phyloP scores from a whole-genome alignment of 2,329 filamentous ascomycete species.

The Nakataea oryzae region DNA sequence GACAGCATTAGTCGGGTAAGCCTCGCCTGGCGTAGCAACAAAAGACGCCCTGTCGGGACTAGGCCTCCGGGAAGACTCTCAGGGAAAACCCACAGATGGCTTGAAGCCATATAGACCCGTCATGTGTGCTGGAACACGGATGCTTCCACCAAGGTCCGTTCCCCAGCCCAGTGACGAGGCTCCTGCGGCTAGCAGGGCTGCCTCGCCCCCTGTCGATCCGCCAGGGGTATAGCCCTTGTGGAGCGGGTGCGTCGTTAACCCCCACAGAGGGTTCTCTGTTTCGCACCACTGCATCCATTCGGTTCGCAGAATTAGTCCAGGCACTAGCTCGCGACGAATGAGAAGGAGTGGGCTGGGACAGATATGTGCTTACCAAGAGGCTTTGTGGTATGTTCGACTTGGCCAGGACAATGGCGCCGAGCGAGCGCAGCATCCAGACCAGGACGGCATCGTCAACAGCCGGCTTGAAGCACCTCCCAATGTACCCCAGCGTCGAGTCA shows the following conservation, averaged over 20 bases:
- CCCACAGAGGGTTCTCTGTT: slow-evolving; percentile 22
- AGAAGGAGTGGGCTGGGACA: background rate
- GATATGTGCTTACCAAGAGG: slow-evolving; percentile 6
- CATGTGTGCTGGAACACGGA: slow-evolving; percentile 16
- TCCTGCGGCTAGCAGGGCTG: slow-evolving; percentile 20
- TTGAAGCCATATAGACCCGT: slow-evolving; percentile 39
- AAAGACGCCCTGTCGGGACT: background rate
- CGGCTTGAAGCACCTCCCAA: slow-evolving; percentile 1
- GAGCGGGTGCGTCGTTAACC: slow-evolving; percentile 21
- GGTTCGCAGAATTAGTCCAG: background rate
- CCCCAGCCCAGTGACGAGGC: slow-evolving; percentile 22
- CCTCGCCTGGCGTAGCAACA: background rate
- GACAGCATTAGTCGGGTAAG: background rate
- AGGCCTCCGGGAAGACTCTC: slow-evolving; percentile 19
- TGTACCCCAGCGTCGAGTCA: slow-evolving; percentile 20
- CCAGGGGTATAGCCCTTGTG: slow-evolving; percentile 21
- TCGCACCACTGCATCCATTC: slow-evolving; percentile 10
- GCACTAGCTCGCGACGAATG: background rate
- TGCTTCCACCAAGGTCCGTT: slow-evolving; percentile 20
- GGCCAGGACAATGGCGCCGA: slow-evolving; percentile 17
- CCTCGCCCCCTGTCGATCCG: slow-evolving; percentile 26
- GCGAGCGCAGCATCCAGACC: slow-evolving; percentile 11
- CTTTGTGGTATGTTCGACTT: slow-evolving; percentile 15
- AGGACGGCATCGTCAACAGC: slow-evolving; percentile 5
- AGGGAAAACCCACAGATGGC: slow-evolving; percentile 24